Evolutionary conservation across 805 yeast genomes (phyloP).

Genomic region (Crinitomyces ghanaensis): DNA sequence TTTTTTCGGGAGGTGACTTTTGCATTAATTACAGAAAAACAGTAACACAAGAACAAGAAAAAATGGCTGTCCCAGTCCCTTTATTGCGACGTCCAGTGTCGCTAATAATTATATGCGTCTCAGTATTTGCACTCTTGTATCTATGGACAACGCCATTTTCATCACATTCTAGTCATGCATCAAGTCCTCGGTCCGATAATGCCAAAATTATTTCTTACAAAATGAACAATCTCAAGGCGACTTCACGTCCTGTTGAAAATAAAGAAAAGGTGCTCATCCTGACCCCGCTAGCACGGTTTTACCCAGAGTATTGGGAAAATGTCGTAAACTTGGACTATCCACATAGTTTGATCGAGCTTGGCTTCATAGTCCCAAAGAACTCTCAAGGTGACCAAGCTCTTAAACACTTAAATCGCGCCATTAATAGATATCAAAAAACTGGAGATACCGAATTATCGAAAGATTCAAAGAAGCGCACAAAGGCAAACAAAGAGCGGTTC

Average conservation of each 20-base stretch:
- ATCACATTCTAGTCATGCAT: too few relatives aligned
- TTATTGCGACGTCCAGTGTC: too few relatives aligned
- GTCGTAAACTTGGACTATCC: conserved; percentile 68
- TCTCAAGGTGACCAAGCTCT: conserved; percentile 74
- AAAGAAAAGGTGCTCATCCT: conserved; percentile 75
- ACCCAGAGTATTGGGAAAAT: conserved; percentile 81
- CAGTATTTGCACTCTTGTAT: too few relatives aligned
- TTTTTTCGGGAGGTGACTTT: too few relatives aligned
- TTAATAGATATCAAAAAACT: conserved; percentile 58
- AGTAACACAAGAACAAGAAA: too few relatives aligned
- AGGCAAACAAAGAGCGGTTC: conserved; percentile 55
- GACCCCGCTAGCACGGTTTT: conserved; percentile 83
- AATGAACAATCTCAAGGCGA: conserved; percentile 64
- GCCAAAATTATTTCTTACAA: conserved; percentile 64
- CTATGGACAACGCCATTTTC: too few relatives aligned
- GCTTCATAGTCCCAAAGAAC: conserved; percentile 81
- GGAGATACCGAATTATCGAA: conserved; percentile 38
- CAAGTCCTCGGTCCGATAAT: too few relatives aligned
- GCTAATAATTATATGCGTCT: too few relatives aligned
- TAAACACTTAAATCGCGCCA: conserved; percentile 57
- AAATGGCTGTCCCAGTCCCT: too few relatives aligned
- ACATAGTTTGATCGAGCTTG: conserved; percentile 72
- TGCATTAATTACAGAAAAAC: too few relatives aligned
- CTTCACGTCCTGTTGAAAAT: conserved; percentile 60
- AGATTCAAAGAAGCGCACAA: too few relatives aligned